Base-by-base conservation (phyloP, 108 stramenopile species). In the Fistulifera pelliculosa region DNA sequence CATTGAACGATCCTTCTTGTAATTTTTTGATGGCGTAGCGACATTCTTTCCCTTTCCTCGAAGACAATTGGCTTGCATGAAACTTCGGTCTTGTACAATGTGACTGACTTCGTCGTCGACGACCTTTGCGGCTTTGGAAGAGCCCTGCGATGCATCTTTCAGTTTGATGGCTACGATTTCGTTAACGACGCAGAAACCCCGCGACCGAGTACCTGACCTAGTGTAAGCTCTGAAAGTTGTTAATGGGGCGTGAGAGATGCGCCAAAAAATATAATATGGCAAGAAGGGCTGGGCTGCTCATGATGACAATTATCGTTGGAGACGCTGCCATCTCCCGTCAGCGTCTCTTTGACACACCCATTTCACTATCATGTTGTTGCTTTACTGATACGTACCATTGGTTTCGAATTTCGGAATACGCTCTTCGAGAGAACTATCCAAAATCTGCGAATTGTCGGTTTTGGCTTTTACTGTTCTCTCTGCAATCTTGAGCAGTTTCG, bases 151-250 rank as follows among this genome's bases (percentile, higher is more conserved):
- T 8, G 8, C 31, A 6, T 43, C 47, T 39, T 61, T 21, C 11
- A 74, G 38, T 25, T 54, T 60, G 51, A 80, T 71, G 52, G 67
- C 57, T 8, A 49, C 56, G 22, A 92, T 67, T 54, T 92, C 90
- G 49, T 60, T 83, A 3, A 92, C 90, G 7, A 81, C 65, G 60
- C 90, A 87, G 58, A 92, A 92, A 35, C 90, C 90, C 90, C 90
- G 3, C 78, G 60, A 17, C 90, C 90, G 24, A 92, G 65, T 1
- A 85, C 83, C 59, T 49, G 54, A 15, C 90, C 90, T 14, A 85
- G 44, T 19, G 51, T 65, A 12, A 87, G 52, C 66, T 92, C 90
- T 89, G 44, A 38, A 10, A 19, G 11, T 11, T 52, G 38, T 45
- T 17, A 45, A 19, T 80, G n/a, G 44, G 11, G 21, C 3, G 44